Evolutionary conservation across 306 rosid species (phyloP).

Genomic region (Vigna nakashimae): DNA sequence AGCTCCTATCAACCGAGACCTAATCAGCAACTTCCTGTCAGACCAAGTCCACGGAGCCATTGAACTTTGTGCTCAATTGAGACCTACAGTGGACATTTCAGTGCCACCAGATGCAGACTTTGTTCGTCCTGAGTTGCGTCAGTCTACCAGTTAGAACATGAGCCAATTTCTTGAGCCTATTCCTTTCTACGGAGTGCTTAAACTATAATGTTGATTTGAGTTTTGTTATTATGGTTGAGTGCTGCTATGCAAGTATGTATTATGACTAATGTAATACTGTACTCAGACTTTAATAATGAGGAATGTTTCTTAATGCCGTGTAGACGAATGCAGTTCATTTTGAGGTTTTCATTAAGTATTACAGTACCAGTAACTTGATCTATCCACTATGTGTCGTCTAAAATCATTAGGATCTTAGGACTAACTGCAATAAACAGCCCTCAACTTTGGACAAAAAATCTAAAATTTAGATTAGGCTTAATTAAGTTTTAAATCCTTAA

Average conservation of each 20-base stretch:
- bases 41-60: slow-evolving; percentile 97
- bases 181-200: slow-evolving; percentile 18
- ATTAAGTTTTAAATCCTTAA: no score
- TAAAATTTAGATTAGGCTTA: not conserved
- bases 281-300: slow-evolving; percentile 33
- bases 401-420: not conserved
- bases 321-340: not conserved
- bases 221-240: slow-evolving; percentile 26
- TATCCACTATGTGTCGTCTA: not conserved
- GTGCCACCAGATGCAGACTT: slow-evolving; percentile 92
- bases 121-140: slow-evolving; percentile 95
- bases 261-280: slow-evolving; percentile 14
- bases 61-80: slow-evolving; percentile 83
- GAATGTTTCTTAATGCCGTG: slow-evolving; percentile 33
- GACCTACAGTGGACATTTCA: slow-evolving; percentile 94
- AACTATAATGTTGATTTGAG: slow-evolving; percentile 18
- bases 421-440: not conserved
- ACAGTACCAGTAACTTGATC: not conserved
- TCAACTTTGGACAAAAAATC: not conserved
- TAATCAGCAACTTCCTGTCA: slow-evolving; percentile 90
- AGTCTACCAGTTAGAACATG: slow-evolving; percentile 53
- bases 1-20: slow-evolving; percentile 71
- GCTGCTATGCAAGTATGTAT: slow-evolving; percentile 10
- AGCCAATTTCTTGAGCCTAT: slow-evolving; percentile 27
- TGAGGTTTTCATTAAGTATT: not conserved